Evolutionary conservation across 805 yeast genomes (phyloP).

Genomic region (Zygotorulaspora sp.): DNA sequence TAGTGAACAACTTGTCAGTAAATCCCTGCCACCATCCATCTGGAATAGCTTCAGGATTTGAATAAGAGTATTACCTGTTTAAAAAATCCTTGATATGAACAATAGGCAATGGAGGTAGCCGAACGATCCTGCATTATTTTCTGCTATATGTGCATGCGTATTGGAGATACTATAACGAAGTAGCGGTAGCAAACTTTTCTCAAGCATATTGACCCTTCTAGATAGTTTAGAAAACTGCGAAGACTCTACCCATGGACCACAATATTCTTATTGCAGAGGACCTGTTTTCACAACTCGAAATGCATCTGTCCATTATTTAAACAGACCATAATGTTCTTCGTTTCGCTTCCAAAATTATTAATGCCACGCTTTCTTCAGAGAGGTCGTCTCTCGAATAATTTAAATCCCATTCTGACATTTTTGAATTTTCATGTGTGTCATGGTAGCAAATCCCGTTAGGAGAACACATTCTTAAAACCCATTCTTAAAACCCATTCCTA

Average conservation of each 20-base stretch:
- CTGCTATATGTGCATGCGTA: slow-evolving; percentile 31
- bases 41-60: slow-evolving; percentile 29
- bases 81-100: slow-evolving; percentile 36
- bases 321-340: slow-evolving; percentile 41
- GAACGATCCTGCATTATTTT: slow-evolving; percentile 31
- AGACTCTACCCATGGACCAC: slow-evolving; percentile 32
- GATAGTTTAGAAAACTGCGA: slow-evolving; percentile 32
- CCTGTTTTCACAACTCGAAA: slow-evolving; percentile 36
- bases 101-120: slow-evolving; percentile 37
- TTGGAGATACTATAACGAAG: slow-evolving; percentile 25
- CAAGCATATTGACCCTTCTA: slow-evolving; percentile 25
- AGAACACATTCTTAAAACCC: no score
- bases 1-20: slow-evolving; percentile 21
- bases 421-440: slow-evolving; percentile 4
- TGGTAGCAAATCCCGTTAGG: slow-evolving; percentile 18
- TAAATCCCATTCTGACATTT: background rate
- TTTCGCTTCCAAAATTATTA: slow-evolving; percentile 33
- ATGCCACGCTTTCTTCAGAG: slow-evolving; percentile 1
- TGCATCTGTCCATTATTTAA: slow-evolving; percentile 42
- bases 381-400: background rate
- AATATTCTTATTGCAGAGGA: slow-evolving; percentile 34
- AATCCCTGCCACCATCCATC: slow-evolving; percentile 35
- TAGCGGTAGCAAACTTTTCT: slow-evolving; percentile 27
- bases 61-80: slow-evolving; percentile 37
- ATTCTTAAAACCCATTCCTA: slow-evolving; percentile 34